Percentiles rank a stretch among this genome's conserved stretches.
These are phyloP conservation scores for Aspergillus udagawae DNA, from an alignment of 2,329 filamentous ascomycete species.

Conservation along the genomic window DNA sequence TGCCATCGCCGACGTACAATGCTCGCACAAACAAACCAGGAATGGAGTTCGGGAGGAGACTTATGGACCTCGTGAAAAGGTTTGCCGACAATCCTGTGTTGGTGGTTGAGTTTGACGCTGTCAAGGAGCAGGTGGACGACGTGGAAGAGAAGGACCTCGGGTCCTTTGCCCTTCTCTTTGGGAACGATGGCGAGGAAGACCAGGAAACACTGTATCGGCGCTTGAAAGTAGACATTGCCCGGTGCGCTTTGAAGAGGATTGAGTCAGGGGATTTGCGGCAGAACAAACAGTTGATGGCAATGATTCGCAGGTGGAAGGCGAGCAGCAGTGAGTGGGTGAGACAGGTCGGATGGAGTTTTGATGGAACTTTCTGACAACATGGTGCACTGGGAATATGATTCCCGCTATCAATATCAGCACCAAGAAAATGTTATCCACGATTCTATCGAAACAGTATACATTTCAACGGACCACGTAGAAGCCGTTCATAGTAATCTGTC, in stretches of 20 bases:
- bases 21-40: neutral
- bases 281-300: neutral
- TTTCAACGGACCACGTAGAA: constrained; percentile 35
- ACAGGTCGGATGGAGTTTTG: neutral
- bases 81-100: neutral
- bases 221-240: neutral
- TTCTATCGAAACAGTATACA: neutral
- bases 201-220: neutral
- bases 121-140: neutral
- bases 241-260: neutral
- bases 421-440: neutral
- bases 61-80: neutral
- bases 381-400: no score
- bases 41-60: neutral
- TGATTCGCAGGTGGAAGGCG: neutral
- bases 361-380: neutral
- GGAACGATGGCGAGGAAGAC: neutral
- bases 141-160: neutral
- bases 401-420: neutral
- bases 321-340: neutral
- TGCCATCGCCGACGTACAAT: neutral
- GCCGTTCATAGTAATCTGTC: constrained; percentile 31
- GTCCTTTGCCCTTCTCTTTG: neutral
- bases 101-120: neutral
- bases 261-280: neutral